phyloP scores from a whole-genome alignment of 345 rosid species.

The Citrus glauca region DNA sequence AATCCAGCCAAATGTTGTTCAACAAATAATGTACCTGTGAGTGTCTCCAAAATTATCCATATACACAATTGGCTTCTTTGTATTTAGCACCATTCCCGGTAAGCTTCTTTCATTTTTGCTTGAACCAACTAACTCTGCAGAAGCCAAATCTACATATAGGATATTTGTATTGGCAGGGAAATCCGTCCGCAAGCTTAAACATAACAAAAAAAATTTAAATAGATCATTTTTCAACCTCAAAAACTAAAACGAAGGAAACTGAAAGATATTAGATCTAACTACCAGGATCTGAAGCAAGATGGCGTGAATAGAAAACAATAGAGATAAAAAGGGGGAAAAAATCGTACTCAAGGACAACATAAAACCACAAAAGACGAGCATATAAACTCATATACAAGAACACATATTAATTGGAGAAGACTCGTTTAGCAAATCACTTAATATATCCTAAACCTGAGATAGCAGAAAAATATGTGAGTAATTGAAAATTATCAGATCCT shows the following conservation, averaged over 20 bases:
- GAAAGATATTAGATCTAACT: neutral
- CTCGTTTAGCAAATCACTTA: neutral
- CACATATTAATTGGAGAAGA: neutral
- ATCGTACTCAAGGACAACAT: neutral
- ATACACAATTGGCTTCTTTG: slow-evolving; percentile 62
- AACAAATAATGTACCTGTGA: slow-evolving; percentile 52
- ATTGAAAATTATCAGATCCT: neutral
- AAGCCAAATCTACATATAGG: slow-evolving; percentile 69
- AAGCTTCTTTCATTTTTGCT: slow-evolving; percentile 54
- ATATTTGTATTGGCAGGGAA: slow-evolving; percentile 97
- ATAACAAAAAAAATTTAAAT: slow-evolving; percentile 11
- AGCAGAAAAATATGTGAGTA: neutral
- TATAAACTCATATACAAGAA: neutral
- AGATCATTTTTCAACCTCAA: slow-evolving; percentile 2
- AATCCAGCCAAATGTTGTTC: slow-evolving; percentile 6
- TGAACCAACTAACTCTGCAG: slow-evolving; percentile 67
- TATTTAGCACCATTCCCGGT: slow-evolving; percentile 83
- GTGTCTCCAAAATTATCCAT: slow-evolving; percentile 56
- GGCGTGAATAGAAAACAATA: neutral
- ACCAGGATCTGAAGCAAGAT: neutral
- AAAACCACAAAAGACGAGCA: neutral
- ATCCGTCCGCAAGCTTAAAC: slow-evolving; percentile 62
- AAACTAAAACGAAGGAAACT: slow-evolving; percentile 2
- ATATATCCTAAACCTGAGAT: neutral
- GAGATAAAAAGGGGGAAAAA: neutral